These are phyloP conservation scores for Aspergillus udagawae DNA, from an alignment of 2,329 filamentous ascomycete genomes.

Conservation along the genomic window DNA sequence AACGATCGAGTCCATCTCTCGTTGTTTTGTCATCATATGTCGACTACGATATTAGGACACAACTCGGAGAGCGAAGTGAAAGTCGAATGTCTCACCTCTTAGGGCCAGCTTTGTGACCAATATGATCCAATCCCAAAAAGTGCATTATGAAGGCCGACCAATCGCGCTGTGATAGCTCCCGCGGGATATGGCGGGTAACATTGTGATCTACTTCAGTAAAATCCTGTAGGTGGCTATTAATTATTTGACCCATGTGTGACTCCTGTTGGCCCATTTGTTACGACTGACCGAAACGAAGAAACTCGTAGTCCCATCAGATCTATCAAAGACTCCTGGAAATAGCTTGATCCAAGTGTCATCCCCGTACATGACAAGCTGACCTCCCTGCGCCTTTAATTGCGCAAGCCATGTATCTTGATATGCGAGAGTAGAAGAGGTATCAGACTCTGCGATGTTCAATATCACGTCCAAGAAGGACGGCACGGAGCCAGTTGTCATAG, in stretches of 20 bases:
- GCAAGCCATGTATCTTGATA: slow-evolving; percentile 94
- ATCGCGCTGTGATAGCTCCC: slow-evolving; percentile 70
- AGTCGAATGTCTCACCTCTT: slow-evolving; percentile 54
- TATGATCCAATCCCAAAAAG: slow-evolving; percentile 93
- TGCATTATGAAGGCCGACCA: slow-evolving; percentile 95
- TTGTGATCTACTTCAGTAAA: slow-evolving; percentile 98
- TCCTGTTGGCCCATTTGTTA: neutral
- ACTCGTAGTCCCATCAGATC: slow-evolving; percentile 88
- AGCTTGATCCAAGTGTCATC: slow-evolving; percentile 98
- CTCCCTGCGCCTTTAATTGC: slow-evolving; percentile 74
- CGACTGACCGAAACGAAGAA: slow-evolving; percentile 90
- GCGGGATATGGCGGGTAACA: slow-evolving; percentile 82
- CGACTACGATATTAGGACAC: slow-evolving; percentile 50
- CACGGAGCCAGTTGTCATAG: slow-evolving; percentile 95
- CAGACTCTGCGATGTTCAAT: slow-evolving; percentile 90
- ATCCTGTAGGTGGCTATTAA: slow-evolving; percentile 55
- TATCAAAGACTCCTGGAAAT: slow-evolving; percentile 82
- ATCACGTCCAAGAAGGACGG: slow-evolving; percentile 97
- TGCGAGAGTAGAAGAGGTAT: slow-evolving; percentile 82
- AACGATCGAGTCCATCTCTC: slow-evolving; percentile 87
- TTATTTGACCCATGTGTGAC: slow-evolving; percentile 7
- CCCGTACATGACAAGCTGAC: slow-evolving; percentile 88
- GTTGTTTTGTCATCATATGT: slow-evolving; percentile 89
- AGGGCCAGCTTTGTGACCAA: slow-evolving; percentile 93
- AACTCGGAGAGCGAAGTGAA: neutral